Percentiles rank a stretch among this genome's conserved stretches.
Conservation (phyloP, 176 grass and related monocot species). For the Eleusine indica region DNA sequence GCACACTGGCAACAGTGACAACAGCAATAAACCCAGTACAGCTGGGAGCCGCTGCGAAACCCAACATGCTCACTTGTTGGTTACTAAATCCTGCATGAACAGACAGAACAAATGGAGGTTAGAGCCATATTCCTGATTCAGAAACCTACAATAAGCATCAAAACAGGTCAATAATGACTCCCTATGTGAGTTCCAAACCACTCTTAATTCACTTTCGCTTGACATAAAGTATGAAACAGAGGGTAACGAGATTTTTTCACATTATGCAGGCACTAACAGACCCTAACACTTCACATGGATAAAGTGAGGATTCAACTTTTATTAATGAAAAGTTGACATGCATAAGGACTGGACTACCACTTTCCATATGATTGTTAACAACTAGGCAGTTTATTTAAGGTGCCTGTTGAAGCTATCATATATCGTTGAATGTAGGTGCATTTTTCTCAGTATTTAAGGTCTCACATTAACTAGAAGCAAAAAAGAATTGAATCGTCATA, state of each 20-base stretch:
- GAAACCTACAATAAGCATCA: constrained; percentile 16
- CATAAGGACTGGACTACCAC: constrained; percentile 39
- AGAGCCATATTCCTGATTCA: constrained; percentile 1
- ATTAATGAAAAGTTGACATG: constrained; percentile 30
- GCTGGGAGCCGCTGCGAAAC: background rate
- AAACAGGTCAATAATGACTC: constrained; percentile 22
- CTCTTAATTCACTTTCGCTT: background rate
- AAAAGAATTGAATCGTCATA: too few species aligned
- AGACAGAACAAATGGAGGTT: constrained; percentile 38
- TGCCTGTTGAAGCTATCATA: constrained; percentile 27
- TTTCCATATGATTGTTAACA: constrained; percentile 41
- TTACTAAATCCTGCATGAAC: constrained; percentile 37
- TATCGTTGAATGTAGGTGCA: constrained; percentile 31
- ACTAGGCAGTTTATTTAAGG: constrained; percentile 13
- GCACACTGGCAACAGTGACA: background rate
- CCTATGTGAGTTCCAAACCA: constrained; percentile 5
- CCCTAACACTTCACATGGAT: constrained; percentile 22
- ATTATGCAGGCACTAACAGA: constrained; percentile 10
- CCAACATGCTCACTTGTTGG: constrained; percentile 6
- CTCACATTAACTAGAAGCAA: too few species aligned
- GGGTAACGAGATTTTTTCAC: constrained; percentile 29
- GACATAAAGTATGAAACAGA: constrained; percentile 21
- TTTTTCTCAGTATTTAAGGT: constrained; percentile 9
- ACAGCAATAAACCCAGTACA: constrained; percentile 14
- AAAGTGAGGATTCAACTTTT: constrained; percentile 38